Evolutionary conservation across 169 alveolate species (phyloP).

Genomic region (Eimeria nieschulzi): DNA sequence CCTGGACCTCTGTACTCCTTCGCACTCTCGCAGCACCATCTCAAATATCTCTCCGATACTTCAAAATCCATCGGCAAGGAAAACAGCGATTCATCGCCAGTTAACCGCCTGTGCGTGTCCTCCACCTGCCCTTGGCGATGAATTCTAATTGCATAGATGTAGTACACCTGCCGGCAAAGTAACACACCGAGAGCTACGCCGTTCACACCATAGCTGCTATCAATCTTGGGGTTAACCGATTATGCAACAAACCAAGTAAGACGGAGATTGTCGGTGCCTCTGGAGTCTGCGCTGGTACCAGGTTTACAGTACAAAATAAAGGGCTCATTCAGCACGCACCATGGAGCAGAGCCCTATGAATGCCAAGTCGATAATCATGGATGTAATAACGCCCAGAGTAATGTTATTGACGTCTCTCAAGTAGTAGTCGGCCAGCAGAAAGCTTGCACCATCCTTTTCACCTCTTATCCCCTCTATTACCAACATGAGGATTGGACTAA

Average conservation of each 20-base stretch:
- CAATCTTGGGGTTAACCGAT: too few species aligned
- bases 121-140: constrained; percentile 68
- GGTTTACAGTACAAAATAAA: too few species aligned
- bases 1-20: constrained; percentile 57
- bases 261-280: too few species aligned
- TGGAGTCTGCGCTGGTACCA: too few species aligned
- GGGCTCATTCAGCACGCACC: constrained; percentile 2
- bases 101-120: constrained; percentile 72
- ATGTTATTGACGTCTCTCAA: constrained; percentile 50
- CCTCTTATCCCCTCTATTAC: constrained; percentile 43
- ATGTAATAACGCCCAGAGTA: constrained; percentile 57
- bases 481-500: constrained; percentile 42
- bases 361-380: constrained; percentile 55
- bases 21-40: constrained; percentile 62
- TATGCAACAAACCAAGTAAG: too few species aligned
- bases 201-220: not conserved
- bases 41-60: constrained; percentile 68
- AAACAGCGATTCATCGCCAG: constrained; percentile 66
- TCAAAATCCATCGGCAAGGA: constrained; percentile 61
- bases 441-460: constrained; percentile 19
- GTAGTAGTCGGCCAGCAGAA: constrained; percentile 53
- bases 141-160: constrained; percentile 41
- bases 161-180: constrained; percentile 46
- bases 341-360: constrained; percentile 43
- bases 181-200: not conserved